Base-by-base conservation (phyloP, 768 basidiomycete genomes). In the Hericium rajendrae region DNA sequence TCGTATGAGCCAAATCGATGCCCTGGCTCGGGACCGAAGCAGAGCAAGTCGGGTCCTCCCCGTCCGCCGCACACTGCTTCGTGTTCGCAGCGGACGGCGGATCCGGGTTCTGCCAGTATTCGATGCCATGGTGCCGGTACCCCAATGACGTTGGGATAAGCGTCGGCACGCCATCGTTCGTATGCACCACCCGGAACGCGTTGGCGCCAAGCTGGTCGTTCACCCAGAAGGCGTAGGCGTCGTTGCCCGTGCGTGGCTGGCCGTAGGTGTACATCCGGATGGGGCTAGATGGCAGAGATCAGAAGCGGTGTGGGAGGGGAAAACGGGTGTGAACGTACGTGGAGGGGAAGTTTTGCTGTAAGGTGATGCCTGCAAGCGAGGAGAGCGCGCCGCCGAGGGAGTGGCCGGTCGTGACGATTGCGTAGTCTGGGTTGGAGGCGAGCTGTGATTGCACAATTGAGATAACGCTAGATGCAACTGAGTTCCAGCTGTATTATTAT, bases 331-430 rank as follows among this genome's bases (percentile, higher is more conserved):
- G n/a, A 26, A 24, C 49, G 8, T 26, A 51, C 49, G 28, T 16
- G 8, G 49, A 26, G 26, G 49, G 49, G 26, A 26, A 37, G 16
- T 24, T 37, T 18, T 51, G 49, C 24, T 51, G 67, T 38, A 74
- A 61, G 1, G 70, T 66, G 10, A 72, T 50, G 1, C 68, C 71
- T 4, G 68, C 72, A 28, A 76, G 50, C 6, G 70, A 63, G 0
- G 73, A 70, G 39, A 73, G 56, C 8, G 72, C 67, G n/a, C 71
- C 74, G 38, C 74, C 74, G 22, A 74, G 67, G 3, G 71, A 73
- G 55, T 69, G 68, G 2, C 68, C 68, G 52, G 59, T 63, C 8
- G 60, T 52, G 13, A 74, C 64, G 52, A 75, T 57, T 3, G 56
- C 60, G 55, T 72, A 73, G 15, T 60, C 62, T 10, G 71, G 65